Evolutionary conservation across 2,329 filamentous ascomycete species (phyloP), one percentile per base, ranked within the genome.

Genomic region (Penicillium olsonii): DNA sequence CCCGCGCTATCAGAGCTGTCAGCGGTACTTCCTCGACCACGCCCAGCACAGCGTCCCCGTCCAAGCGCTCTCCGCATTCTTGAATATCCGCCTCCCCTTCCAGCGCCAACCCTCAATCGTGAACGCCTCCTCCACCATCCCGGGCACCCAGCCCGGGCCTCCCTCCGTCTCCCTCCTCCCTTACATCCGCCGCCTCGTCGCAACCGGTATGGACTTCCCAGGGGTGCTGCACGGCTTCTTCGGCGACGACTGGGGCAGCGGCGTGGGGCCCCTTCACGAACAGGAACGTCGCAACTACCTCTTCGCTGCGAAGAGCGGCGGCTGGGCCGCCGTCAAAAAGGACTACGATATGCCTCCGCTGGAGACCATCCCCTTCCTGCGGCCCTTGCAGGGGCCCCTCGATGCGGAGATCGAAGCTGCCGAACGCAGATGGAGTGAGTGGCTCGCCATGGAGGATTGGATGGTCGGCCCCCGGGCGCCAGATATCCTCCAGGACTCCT

Each of bases 371-470:
- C 94, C 94, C 0, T 97, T 95, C 67, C 75, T 97, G 61, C 85
- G 85, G 57, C 91, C 92, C 4, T 75, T 96, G n/a, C 85, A 88
- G 62, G 83, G 85, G 46, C 84, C 88, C 1, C 82, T 84, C 7
- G 84, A 92, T 63, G 82, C 84, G 18, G 94, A 97, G 74, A 89
- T 97, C 54, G 82, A 88, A 54, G 82, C 77, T 12, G 92, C 92
- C 0, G 92, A 97, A 73, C 81, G 82, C 54, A 85, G 81, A 52
- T 99, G 94, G 94, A 95, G 90, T 67, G 87, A 92, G 63, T 97
- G 92, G 92, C 75, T 96, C 26, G 90, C 90, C 11, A 95, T 96
- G 90, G 90, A 96, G 70, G 92, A 96, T 70, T 97, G 92, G 92
- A 95, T 96, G 91, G 77, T 96, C n/a, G 92, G 92, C 2, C 88